phyloP scores from a whole-genome alignment of 2,329 filamentous ascomycete genomes.

The Neurospora sp. region DNA sequence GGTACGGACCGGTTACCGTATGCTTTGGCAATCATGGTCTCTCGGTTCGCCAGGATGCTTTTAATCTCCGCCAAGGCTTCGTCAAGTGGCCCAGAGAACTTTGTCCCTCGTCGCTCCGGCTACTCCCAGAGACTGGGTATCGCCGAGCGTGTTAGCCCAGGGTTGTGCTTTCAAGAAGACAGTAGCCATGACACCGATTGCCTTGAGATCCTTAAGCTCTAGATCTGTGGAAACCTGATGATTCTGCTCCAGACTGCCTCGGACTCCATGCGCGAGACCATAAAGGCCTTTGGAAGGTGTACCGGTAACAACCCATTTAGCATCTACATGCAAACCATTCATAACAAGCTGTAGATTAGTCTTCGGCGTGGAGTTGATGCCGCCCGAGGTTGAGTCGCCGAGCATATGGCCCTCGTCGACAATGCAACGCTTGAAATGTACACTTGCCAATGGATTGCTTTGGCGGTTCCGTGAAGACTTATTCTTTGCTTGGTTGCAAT shows the following conservation, averaged over 20 bases:
- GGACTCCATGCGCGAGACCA: constrained; percentile 45
- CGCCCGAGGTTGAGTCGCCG: constrained; percentile 47
- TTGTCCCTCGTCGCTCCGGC: background rate
- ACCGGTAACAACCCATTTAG: constrained; percentile 82
- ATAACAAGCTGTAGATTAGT: constrained; percentile 45
- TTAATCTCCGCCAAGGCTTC: too few relatives aligned
- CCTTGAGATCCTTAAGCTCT: constrained; percentile 54
- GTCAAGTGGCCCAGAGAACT: constrained; percentile 10
- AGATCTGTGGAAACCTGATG: constrained; percentile 32
- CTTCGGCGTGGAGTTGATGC: constrained; percentile 21
- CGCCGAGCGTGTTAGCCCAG: constrained; percentile 59
- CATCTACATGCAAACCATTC: constrained; percentile 50
- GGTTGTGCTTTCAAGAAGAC: constrained; percentile 69
- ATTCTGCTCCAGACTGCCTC: background rate
- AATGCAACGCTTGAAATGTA: constrained; percentile 83
- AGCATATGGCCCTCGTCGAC: constrained; percentile 88
- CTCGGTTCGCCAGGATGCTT: too few relatives aligned
- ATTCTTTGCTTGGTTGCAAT: background rate
- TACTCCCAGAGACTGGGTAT: constrained; percentile 51
- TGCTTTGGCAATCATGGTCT: too few relatives aligned
- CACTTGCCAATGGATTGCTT: constrained; percentile 43
- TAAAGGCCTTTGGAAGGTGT: constrained; percentile 80
- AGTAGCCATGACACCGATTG: constrained; percentile 53
- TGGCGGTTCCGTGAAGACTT: background rate
- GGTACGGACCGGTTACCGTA: too few relatives aligned